These are phyloP conservation scores for Pythium folliculosum DNA, from an alignment of 352 stramenopile genomes.

Conservation along the genomic window DNA sequence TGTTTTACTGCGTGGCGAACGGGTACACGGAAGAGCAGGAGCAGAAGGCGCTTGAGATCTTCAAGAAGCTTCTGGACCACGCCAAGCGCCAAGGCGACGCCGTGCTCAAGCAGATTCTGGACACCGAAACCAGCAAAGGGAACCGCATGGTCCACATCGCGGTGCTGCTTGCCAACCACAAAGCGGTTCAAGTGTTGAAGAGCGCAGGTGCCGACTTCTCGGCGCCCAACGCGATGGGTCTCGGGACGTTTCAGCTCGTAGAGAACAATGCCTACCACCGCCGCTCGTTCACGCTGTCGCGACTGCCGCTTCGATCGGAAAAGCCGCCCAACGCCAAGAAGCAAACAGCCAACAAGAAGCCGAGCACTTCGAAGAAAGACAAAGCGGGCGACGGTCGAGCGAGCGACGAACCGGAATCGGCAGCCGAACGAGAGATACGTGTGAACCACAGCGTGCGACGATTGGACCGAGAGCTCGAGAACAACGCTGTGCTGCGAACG, in stretches of 20 bases:
- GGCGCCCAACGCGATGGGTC: constrained; percentile 34
- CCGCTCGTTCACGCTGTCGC: constrained; percentile 43
- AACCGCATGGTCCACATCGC: constrained; percentile 57
- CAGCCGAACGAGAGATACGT: constrained; percentile 22
- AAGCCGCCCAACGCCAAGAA: constrained; percentile 21
- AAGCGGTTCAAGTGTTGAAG: constrained; percentile 42
- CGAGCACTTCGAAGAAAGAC: neutral
- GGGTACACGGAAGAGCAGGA: constrained; percentile 51
- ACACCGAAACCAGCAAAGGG: constrained; percentile 43
- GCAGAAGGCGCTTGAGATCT: constrained; percentile 35
- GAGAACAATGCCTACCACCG: constrained; percentile 62
- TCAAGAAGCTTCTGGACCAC: constrained; percentile 42
- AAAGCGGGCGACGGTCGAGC: neutral
- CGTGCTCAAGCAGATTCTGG: constrained; percentile 37
- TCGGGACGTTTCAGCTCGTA: constrained; percentile 44
- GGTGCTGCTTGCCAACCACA: constrained; percentile 48
- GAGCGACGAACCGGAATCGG: constrained; percentile 13
- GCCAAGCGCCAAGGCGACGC: constrained; percentile 31
- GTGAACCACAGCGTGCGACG: constrained; percentile 13
- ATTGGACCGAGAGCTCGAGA: constrained; percentile 26
- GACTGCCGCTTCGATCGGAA: constrained; percentile 26
- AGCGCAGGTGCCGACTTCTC: constrained; percentile 33
- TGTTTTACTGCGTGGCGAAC: constrained; percentile 59
- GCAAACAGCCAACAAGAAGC: constrained; percentile 17
- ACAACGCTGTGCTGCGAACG: constrained; percentile 16